Conservation (phyloP, 192 early-diverging fungal species). For the Backusella morwellensis region DNA sequence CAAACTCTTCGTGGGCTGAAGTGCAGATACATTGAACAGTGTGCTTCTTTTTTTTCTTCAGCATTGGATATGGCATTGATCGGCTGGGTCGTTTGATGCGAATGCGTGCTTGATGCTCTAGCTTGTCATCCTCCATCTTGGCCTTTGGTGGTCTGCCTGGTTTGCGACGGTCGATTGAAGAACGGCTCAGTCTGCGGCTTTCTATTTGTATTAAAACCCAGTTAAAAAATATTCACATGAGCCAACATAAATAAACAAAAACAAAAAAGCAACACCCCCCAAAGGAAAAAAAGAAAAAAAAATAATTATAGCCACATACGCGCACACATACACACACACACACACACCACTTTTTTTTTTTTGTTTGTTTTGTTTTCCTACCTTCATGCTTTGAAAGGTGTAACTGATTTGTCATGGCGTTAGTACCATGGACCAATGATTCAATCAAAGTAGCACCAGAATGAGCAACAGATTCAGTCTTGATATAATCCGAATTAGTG, state of each 20-base stretch:
- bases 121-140: background rate
- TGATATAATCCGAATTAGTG: background rate
- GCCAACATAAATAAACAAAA: background rate
- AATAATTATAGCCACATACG: background rate
- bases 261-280: background rate
- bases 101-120: background rate
- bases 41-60: conserved; percentile 26
- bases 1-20: conserved; percentile 41
- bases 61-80: background rate
- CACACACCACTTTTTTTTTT: background rate
- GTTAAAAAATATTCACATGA: conserved; percentile 9
- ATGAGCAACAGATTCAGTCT: background rate
- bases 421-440: conserved; percentile 3
- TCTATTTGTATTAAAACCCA: background rate
- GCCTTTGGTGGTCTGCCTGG: conserved; percentile 16
- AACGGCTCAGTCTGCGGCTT: background rate
- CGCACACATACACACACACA: background rate
- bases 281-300: background rate
- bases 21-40: conserved; percentile 51
- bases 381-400: background rate
- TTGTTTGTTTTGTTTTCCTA: background rate
- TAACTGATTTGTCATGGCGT: background rate
- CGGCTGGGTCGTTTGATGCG: background rate
- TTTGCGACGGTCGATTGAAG: conserved; percentile 6
- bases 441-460: conserved; percentile 12